Conservation (phyloP, 73 alveolate genomes). For the Tetrahymena thermophila region DNA sequence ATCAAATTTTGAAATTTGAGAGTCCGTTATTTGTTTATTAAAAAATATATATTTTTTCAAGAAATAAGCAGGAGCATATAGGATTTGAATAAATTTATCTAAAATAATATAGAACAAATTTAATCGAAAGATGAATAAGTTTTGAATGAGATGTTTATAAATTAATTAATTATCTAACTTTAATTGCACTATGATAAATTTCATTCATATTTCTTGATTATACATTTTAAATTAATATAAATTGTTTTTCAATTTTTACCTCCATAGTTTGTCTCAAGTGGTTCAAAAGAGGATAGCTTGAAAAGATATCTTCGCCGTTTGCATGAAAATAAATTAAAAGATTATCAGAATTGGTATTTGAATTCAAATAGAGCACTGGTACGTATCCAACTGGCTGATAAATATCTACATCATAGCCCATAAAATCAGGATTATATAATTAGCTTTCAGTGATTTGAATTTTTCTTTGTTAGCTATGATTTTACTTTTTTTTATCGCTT, state of each 20-base stretch:
- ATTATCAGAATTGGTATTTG: constrained; percentile 53
- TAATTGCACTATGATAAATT: neutral
- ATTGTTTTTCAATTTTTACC: neutral
- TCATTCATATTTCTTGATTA: neutral
- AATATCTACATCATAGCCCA: neutral
- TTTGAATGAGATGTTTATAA: neutral
- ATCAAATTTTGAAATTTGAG: neutral
- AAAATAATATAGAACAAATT: too few relatives aligned
- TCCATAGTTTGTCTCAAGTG: constrained; percentile 47
- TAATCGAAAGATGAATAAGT: too few relatives aligned
- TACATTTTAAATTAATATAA: neutral
- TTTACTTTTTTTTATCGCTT: neutral
- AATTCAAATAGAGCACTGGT: constrained; percentile 59
- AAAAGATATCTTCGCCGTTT: constrained; percentile 82
- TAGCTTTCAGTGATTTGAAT: neutral
- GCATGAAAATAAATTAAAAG: constrained; percentile 80
- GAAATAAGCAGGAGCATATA: too few relatives aligned
- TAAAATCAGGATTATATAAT: neutral
- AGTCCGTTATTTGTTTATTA: neutral
- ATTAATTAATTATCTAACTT: too few relatives aligned
- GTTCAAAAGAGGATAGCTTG: constrained; percentile 58
- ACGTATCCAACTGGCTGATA: neutral
- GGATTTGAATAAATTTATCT: too few relatives aligned
- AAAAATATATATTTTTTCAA: too few relatives aligned
- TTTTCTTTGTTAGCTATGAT: neutral